phyloP scores from a whole-genome alignment of 306 rosid genomes.

The Ceratonia siliqua region DNA sequence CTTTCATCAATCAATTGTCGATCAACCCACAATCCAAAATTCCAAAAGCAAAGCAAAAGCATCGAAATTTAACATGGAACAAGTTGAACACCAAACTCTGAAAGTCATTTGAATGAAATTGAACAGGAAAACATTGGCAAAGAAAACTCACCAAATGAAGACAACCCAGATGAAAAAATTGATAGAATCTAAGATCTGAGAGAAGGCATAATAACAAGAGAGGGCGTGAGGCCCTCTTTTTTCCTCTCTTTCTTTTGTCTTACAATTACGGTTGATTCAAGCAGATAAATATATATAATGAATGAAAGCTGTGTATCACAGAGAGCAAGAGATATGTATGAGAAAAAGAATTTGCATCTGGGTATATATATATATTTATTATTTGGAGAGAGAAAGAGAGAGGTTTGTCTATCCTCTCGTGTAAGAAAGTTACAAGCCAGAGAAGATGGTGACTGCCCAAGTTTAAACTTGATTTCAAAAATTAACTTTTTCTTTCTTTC shows the following conservation, averaged over 20 bases:
- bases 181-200: conserved; percentile 84
- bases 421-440: conserved; percentile 50
- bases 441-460: conserved; percentile 53
- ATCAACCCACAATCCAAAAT: conserved; percentile 51
- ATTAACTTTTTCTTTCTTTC: background rate
- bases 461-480: conserved; percentile 29
- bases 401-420: conserved; percentile 50
- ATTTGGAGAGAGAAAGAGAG: conserved; percentile 36
- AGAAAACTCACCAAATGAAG: conserved; percentile 58
- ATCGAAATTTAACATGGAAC: conserved; percentile 18
- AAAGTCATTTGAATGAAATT: background rate
- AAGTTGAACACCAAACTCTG: conserved; percentile 34
- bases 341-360: conserved; percentile 45
- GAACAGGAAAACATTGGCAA: conserved; percentile 29
- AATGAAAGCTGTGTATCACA: conserved; percentile 55
- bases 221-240: conserved; percentile 88
- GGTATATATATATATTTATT: background rate
- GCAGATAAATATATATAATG: conserved; percentile 46
- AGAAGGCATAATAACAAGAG: conserved; percentile 70
- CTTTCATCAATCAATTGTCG: conserved; percentile 38
- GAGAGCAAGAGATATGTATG: conserved; percentile 44
- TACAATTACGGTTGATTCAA: conserved; percentile 54
- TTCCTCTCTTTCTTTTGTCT: conserved; percentile 35
- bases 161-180: conserved; percentile 68
- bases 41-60: conserved; percentile 18